phyloP scores from a whole-genome alignment of 306 rosid genomes.

The Medicago lupulina region DNA sequence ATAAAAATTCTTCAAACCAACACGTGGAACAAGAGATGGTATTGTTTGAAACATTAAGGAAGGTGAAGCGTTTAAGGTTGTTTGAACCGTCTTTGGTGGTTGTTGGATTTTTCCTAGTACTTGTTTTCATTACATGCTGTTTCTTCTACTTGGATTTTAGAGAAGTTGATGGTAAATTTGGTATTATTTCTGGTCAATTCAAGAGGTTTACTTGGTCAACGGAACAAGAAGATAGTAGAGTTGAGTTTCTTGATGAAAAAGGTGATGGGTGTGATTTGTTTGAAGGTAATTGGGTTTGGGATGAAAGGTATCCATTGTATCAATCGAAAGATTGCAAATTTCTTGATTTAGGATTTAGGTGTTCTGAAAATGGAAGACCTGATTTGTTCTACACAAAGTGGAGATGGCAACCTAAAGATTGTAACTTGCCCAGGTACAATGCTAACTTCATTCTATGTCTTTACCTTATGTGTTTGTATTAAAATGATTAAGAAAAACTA shows the following conservation, averaged over 20 bases:
- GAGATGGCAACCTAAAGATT: conserved; percentile 91
- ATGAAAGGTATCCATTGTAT: conserved; percentile 76
- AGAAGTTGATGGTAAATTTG: conserved; percentile 45
- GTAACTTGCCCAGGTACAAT: conserved; percentile 86
- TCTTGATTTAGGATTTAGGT: conserved; percentile 74
- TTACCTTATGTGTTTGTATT: conserved; percentile 1
- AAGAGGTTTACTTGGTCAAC: conserved; percentile 53
- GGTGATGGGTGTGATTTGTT: conserved; percentile 70
- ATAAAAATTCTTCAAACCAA: conserved; percentile 40
- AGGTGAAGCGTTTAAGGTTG: conserved; percentile 60
- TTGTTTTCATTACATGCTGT: conserved; percentile 49
- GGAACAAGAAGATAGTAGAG: conserved; percentile 45
- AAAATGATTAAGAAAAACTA: background rate
- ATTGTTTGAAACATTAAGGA: conserved; percentile 52
- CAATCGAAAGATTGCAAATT: conserved; percentile 70
- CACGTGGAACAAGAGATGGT: conserved; percentile 59
- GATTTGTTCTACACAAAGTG: conserved; percentile 90
- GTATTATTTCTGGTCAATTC: conserved; percentile 50
- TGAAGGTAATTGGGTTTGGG: conserved; percentile 94
- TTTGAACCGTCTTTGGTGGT: conserved; percentile 72
- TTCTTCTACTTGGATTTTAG: conserved; percentile 70
- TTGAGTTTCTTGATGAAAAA: conserved; percentile 61
- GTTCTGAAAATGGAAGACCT: conserved; percentile 87
- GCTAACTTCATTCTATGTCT: background rate
- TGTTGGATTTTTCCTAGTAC: conserved; percentile 64